Base-by-base conservation (phyloP, 2,329 filamentous ascomycete species). In the Fusarium denticulatum region DNA sequence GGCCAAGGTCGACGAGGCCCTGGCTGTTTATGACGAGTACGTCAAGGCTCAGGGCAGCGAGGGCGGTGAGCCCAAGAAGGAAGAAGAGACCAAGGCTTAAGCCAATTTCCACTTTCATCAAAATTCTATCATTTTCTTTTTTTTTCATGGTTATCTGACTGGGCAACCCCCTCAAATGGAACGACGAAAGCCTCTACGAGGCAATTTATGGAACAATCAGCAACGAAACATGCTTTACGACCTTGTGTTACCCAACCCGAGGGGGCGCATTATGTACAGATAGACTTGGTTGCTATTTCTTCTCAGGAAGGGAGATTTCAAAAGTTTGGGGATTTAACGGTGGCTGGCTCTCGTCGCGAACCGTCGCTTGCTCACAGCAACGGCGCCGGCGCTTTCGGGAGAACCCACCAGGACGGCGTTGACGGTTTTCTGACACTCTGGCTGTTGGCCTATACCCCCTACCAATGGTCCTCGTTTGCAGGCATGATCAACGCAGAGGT, bases 21-120 rank as follows among this genome's bases (percentile, higher is more conserved):
- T 99, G 82, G 94, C 90, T 78, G 96, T 99, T 79, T 99, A 98
- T 83, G 95, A 99, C 81, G 96, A 99, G 85, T 99, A 99, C 84
- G 92, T 98, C 86, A 98, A 98, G 91, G 91, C 90, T 81, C 94
- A 96, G 82, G 81, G 81, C 42, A 84, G 81, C 67, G 82, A 84
- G 72, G 81, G 76, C 58, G 82, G 77, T 60, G 85, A 85, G 73
- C 79, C 79, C 55, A 85, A 86, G 81, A 87, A 90, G 80, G 88
- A 89, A 81, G 80, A 82, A 70, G 82, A 83, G 79, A 81, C 79
- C 67, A 84, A 86, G 83, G 82, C 82, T 76, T 84, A 84, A 79
- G 66, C 60, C 42, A 60, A 32, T 45, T 69, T 60, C 57, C 28
- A 64, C 46, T 57, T 46, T 24, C 58, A 56, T 37, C 53, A 61